Evolutionary conservation across 352 stramenopile species (phyloP).

Genomic region (Elongisporangium prolatum): DNA sequence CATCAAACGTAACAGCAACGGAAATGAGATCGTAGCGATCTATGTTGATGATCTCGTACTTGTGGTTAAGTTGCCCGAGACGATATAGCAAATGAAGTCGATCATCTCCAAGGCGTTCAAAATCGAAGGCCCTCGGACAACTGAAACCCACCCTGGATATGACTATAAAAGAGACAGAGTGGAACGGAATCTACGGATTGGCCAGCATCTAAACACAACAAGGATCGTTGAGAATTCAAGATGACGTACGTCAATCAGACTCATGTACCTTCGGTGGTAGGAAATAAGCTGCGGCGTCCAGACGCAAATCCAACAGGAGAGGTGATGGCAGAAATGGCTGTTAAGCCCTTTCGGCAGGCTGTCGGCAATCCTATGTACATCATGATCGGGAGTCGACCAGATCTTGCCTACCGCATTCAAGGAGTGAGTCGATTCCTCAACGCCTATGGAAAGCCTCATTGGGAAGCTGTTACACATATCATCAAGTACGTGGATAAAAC

Average conservation of each 20-base stretch:
- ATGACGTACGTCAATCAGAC: constrained; percentile 4
- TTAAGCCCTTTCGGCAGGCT: constrained; percentile 11
- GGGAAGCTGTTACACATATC: constrained; percentile 7
- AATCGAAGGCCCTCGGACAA: no score
- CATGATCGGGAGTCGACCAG: constrained; percentile 13
- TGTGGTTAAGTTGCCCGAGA: not conserved
- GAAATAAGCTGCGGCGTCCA: constrained; percentile 5
- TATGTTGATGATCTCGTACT: constrained; percentile 18
- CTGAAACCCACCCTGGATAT: constrained; percentile 8
- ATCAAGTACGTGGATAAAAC: constrained; percentile 11
- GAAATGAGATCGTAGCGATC: constrained; percentile 4
- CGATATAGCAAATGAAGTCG: constrained; percentile 1
- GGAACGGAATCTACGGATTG: constrained; percentile 8
- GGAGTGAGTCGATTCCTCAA: constrained; percentile 8
- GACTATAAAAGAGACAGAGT: constrained; percentile 4
- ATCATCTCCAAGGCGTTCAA: constrained; percentile 7
- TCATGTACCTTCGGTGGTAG: not conserved
- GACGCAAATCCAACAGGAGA: constrained; percentile 2
- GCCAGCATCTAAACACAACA: constrained; percentile 2
- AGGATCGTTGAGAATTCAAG: constrained; percentile 10
- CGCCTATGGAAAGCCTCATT: constrained; percentile 6
- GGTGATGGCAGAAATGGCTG: constrained; percentile 3
- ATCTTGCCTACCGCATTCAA: constrained; percentile 9
- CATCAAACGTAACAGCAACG: not conserved
- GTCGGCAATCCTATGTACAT: constrained; percentile 16